Evolutionary conservation across 805 yeast species (phyloP).

Genomic region (Kodamaea restingae): DNA sequence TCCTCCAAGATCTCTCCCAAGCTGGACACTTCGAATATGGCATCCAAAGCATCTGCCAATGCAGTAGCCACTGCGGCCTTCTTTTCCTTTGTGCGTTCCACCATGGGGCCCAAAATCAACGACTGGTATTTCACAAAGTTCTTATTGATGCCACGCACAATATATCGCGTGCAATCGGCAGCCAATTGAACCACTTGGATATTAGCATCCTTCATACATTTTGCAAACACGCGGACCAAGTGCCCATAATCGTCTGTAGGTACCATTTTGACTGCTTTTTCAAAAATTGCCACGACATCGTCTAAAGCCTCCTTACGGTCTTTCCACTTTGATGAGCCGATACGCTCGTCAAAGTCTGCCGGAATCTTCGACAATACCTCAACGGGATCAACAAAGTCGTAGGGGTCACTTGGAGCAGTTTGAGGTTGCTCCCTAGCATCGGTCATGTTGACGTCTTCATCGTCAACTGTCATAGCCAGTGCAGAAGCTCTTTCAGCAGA

Average conservation of each 20-base stretch:
- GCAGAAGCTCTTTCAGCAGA: conserved; percentile 25
- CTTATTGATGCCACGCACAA: conserved; percentile 63
- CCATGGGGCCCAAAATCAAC: conserved; percentile 52
- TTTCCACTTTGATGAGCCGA: conserved; percentile 77
- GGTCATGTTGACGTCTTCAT: conserved; percentile 28
- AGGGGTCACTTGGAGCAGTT: conserved; percentile 48
- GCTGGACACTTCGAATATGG: conserved; percentile 51
- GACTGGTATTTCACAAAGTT: conserved; percentile 53
- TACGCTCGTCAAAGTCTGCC: conserved; percentile 46
- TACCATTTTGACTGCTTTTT: conserved; percentile 53
- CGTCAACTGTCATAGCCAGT: conserved; percentile 11
- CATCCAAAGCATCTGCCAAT: conserved; percentile 60
- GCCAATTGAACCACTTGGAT: conserved; percentile 80
- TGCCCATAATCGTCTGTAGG: conserved; percentile 60
- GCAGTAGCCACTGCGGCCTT: conserved; percentile 75
- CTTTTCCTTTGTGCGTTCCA: conserved; percentile 87
- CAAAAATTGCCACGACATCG: conserved; percentile 46
- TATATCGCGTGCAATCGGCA: conserved; percentile 55
- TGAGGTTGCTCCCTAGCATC: conserved; percentile 13
- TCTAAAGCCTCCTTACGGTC: conserved; percentile 85
- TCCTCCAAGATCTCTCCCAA: conserved; percentile 57
- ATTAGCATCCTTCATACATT: conserved; percentile 82
- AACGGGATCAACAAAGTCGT: conserved; percentile 65
- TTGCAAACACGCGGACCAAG: conserved; percentile 60
- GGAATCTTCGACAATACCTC: conserved; percentile 68